phyloP scores from a whole-genome alignment of 1,284 basidiomycete genomes.

The Ganoderma multipileum region DNA sequence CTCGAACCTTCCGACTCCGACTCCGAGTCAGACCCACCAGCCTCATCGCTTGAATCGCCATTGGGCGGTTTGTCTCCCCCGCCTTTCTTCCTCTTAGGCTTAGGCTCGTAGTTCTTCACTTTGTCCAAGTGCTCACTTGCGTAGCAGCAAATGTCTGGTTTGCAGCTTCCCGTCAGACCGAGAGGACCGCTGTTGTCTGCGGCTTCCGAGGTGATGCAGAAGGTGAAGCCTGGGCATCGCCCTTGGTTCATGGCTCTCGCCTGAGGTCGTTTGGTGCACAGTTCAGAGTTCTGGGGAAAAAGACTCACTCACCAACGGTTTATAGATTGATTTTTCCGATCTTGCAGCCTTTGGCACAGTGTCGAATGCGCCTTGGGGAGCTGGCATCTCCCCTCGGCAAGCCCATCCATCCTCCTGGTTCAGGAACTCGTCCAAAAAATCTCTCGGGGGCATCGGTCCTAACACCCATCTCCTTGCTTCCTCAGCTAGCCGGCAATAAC shows the following conservation, averaged over 20 bases:
- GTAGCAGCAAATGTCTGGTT: constrained; percentile 20
- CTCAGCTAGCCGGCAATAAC: background rate
- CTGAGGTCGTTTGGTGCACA: background rate
- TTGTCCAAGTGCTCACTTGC: background rate
- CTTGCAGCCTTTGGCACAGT: background rate
- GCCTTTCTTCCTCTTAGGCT: background rate
- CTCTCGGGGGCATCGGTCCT: background rate
- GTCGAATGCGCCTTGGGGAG: background rate
- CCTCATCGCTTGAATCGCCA: background rate
- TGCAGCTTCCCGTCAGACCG: constrained; percentile 3
- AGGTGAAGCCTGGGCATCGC: constrained; percentile 21
- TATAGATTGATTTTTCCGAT: background rate
- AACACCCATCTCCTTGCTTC: background rate
- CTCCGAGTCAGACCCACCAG: no score
- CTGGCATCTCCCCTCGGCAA: background rate
- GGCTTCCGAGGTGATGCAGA: constrained; percentile 11
- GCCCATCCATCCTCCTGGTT: background rate
- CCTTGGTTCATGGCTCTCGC: background rate
- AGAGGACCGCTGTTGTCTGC: background rate
- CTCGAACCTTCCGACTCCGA: no score
- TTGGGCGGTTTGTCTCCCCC: background rate
- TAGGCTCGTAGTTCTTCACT: background rate
- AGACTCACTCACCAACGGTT: constrained; percentile 5
- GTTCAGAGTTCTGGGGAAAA: background rate
- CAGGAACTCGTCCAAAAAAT: constrained; percentile 6